Conservation (phyloP, 345 rosid species). For the Balakata baccata region DNA sequence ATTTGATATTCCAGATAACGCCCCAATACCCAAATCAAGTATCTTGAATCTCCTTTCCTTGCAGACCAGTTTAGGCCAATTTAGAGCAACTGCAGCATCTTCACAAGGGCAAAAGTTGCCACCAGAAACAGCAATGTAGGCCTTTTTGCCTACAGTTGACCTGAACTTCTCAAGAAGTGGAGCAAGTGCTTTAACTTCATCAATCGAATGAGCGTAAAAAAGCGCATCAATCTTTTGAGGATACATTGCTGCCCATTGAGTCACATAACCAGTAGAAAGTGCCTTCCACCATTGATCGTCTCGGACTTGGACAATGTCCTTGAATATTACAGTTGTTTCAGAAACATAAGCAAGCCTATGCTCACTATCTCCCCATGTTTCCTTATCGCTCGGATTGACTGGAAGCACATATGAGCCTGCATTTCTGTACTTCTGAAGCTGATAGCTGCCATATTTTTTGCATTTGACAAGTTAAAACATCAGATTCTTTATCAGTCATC, state of each 20-base stretch:
- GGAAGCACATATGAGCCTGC: slow-evolving; percentile 94
- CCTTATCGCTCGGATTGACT: slow-evolving; percentile 75
- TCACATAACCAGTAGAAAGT: slow-evolving; percentile 72
- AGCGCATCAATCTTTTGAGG: slow-evolving; percentile 92
- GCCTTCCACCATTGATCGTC: slow-evolving; percentile 99
- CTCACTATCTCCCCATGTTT: slow-evolving; percentile 98
- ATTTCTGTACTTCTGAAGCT: slow-evolving; percentile 92
- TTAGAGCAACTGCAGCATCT: slow-evolving; percentile 65
- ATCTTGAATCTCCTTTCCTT: slow-evolving; percentile 84
- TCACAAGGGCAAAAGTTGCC: slow-evolving; percentile 82
- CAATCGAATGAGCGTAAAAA: slow-evolving; percentile 80
- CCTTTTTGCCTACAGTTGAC: slow-evolving; percentile 80
- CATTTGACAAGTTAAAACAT: slow-evolving; percentile 3
- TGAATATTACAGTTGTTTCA: slow-evolving; percentile 95
- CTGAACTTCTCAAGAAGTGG: slow-evolving; percentile 86
- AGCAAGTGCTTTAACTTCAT: slow-evolving; percentile 64
- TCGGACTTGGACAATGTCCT: slow-evolving; percentile 82
- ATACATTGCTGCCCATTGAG: slow-evolving; percentile 97
- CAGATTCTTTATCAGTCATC: slow-evolving; percentile 13
- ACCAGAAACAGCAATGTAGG: slow-evolving; percentile 79
- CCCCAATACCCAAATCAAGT: slow-evolving; percentile 70
- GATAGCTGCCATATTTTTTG: slow-evolving; percentile 57
- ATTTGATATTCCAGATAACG: slow-evolving; percentile 55
- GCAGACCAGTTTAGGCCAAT: slow-evolving; percentile 77
- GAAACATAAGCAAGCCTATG: slow-evolving; percentile 94